Evolutionary conservation across 371 early-diverging fungal species (phyloP).

Genomic region (Mortierella sp.): DNA sequence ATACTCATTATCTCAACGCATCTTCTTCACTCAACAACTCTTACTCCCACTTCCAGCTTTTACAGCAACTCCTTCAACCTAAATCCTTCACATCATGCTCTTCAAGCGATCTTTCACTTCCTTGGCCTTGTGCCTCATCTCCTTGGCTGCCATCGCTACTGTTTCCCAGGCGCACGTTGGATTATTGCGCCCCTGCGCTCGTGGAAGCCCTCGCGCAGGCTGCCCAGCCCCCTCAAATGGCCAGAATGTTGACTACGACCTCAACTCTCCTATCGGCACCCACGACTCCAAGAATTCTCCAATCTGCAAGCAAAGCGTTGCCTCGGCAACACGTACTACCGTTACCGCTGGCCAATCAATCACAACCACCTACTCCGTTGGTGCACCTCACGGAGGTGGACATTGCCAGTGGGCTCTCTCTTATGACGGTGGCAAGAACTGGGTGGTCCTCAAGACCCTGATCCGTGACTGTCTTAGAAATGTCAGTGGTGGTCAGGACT

Average conservation of each 20-base stretch:
- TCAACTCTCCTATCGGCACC: conserved; percentile 59
- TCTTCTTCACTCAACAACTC: neutral
- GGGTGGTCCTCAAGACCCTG: conserved; percentile 67
- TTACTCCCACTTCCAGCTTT: conserved; percentile 13
- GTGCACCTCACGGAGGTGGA: conserved; percentile 64
- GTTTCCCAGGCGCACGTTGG: conserved; percentile 42
- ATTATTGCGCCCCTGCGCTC: conserved; percentile 34
- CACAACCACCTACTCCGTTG: conserved; percentile 52
- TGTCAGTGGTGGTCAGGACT: conserved; percentile 10
- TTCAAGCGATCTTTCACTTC: conserved; percentile 17
- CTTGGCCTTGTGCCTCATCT: conserved; percentile 9
- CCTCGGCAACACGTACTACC: conserved; percentile 40
- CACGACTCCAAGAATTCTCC: conserved; percentile 20
- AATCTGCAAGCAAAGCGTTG: conserved; percentile 58
- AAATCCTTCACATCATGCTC: neutral
- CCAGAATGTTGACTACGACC: conserved; percentile 59
- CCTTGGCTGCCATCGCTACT: conserved; percentile 8
- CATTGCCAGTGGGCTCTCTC: conserved; percentile 76
- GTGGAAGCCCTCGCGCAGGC: conserved; percentile 30
- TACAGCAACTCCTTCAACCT: neutral
- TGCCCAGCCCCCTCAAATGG: conserved; percentile 60
- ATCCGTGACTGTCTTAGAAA: conserved; percentile 53
- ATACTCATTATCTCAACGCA: neutral
- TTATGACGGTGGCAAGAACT: conserved; percentile 67
- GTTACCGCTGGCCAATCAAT: conserved; percentile 62